Base-by-base conservation (phyloP, 1,139 yeast genomes). In the Candida labiduridarum region DNA sequence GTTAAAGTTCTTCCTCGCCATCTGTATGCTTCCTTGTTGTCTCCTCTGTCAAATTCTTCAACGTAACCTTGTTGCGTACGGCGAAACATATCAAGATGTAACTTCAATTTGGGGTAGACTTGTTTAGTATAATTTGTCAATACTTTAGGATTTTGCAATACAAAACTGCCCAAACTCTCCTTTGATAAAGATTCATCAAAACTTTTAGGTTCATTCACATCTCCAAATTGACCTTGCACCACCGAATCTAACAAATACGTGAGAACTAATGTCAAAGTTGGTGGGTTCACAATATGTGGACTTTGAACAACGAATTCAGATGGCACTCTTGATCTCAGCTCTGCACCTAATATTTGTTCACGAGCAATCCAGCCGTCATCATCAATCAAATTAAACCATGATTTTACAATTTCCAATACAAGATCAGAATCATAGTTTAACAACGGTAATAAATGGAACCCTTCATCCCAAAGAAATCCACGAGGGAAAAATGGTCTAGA, bases 381-480 rank as follows among this genome's bases (percentile, higher is more conserved):
- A 65, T 94, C 98, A 54, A 91, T 89, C 48, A 89, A 71, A 40
- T 80, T 71, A 64, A 94, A 87, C 99, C 99, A 94, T 44, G 96
- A 88, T 60, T 86, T 80, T 52, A 91, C 66, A 27, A 94, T 85
- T 56, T 90, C 96, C 53, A 92, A 72, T 0, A 85, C 90, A 43
- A 94, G 73, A 62, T 91, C 97, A 9, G 90, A 80, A 66, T 94
- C 99, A 65, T 87, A 92, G 47, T 87, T 85, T 56, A 89, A 68
- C 35, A 94, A 73, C 3, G 96, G 96, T 39, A 92, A 74, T 55
- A 94, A 74, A 65, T 94, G 97, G 68, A 94, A 94, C 0, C 99
- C 99, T 69, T 95, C 99, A 67, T 95, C 99, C 99, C 99, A 94
- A 63, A 89, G 89, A 63, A 94, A 94, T 0, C 99, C 99, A 56